Base-by-base conservation (phyloP, 805 yeast genomes). In the Pichia exigua region DNA sequence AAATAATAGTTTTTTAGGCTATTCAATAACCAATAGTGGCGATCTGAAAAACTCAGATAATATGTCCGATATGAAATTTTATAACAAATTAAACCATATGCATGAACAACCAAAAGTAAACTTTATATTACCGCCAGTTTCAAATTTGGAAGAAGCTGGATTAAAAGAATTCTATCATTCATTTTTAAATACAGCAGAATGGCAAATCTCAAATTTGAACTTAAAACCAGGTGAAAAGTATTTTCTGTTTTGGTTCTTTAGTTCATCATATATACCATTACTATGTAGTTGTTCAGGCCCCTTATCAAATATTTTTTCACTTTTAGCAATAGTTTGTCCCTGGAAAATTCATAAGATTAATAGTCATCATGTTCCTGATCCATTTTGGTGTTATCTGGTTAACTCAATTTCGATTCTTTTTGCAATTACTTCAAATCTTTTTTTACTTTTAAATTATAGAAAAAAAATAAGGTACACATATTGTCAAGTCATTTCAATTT, bases 281-380 rank as follows among this genome's bases (percentile, higher is more conserved):
- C 63, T 84, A 9, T 82, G 91, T 1, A 89, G 92, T 6, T 85
- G 92, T 57, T 60, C 83, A 39, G 95, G 94, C 0, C 95, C 96
- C 0, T 59, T 88, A 27, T 82, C 92, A 8, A 87, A 87, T 58
- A 76, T 86, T 74, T 74, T 82, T 42, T 84, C 92, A 0, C 71
- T 86, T 6, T 81, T 85, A 1, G 87, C 91, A 7, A 73, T 87
- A 17, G 80, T 82, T 0, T 83, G 85, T 51, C 73, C 75, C 46
- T 88, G 96, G 96, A 61, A 57, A 3, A 30, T 48, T 4, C 56
- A 55, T 4, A 54, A 59, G n/a, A n/a, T 15, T 3, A 40, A 46
- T 17, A 38, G 44, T 3, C 24, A 32, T 2, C 38, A 42, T 46
- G 32, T 28, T 24, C 21, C 27, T 17, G 60, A 57, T 50, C 54